Base-by-base conservation (phyloP, 192 early-diverging fungal genomes). In the Jimgerdemannia flammicorona region DNA sequence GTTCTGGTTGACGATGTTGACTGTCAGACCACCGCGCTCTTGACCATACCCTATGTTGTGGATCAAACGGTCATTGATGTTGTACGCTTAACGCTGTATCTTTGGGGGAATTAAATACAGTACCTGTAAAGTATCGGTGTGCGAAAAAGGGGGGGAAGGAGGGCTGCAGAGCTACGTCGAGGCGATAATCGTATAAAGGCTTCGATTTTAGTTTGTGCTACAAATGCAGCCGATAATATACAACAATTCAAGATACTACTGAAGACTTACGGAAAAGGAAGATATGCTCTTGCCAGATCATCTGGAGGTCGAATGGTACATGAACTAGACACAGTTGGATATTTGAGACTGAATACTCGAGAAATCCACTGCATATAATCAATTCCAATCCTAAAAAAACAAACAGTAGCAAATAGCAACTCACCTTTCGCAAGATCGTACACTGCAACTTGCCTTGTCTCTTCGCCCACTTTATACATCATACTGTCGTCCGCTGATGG, bases 21-120 rank as follows among this genome's bases (percentile, higher is more conserved):
- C 81, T 59, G 87, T 88, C 4, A 99, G 78, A 10, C 95, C 95
- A 40, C 96, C 96, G 40, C 91, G 87, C 75, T 95, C 95, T 69
- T 93, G 91, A 10, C 96, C 97, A 72, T 90, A 92, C 2, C 95
- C 93, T 70, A 76, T 49, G 8, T 40, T 4, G 41, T 67, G 73
- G 6, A 77, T 67, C 18, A 77, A 64, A 49, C n/a, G 17, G 70
- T 65, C 64, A 19, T 65, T 65, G 19, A 29, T 29, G 1, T 29
- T 29, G 29, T 29, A 29, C 29, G 29, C 29, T 29, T 29, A 29
- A 29, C 29, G 29, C 29, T 29, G 29, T 29, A 29, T 29, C 29
- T 29, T 29, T 29, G 29, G 1, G 29, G 29, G 29, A 29, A 29
- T 29, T 29, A 29, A 59, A 82, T 83, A 59, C 8, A 6, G 49